Evolutionary conservation across 2,329 filamentous ascomycete species (phyloP), one percentile per base, ranked within the genome.

Genomic region (Botrytis fabae): DNA sequence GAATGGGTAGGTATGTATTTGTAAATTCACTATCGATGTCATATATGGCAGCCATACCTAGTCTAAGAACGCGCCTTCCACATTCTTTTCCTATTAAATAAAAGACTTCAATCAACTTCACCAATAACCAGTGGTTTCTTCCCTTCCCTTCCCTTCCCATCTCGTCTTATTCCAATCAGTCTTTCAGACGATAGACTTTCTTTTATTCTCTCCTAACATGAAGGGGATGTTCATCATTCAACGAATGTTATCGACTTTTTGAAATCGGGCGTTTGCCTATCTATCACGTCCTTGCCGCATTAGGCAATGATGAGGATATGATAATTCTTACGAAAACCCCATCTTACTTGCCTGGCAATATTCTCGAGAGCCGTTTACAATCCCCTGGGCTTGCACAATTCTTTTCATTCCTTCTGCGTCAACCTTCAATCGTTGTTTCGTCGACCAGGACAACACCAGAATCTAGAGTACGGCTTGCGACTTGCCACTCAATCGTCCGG

Each of bases 261-360:
- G 38, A 57, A 6, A 51, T 57, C n/a, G n/a, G 22, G 10, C 60
- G 32, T 57, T 69, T 44, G 25, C 65, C 48, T 42, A 18, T 32
- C 38, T 28, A 32, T 44, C 65, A 69, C 38, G 28, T 7, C 16
- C 40, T 32, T 20, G 44, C 38, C 35, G 38, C 35, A 12, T 46
- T 8, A 28, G 48, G 51, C 65, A 69, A 69, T n/a, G 38, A 42
- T 18, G 65, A 69, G 48, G 65, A 42, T 25, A 44, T 38, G 44
- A 48, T 57, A 69, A 12, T 42, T 57, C 48, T 32, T 42, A 0
- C 22, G 32, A 28, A 14, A 32, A 16, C 20, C 12, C 38, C 51
- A 22, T 40, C 51, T 3, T 32, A 32, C 42, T 32, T n/a, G 12
- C 35, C 64, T 57, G 25, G 16, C 46, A 42, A 68, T 18, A 1